Base-by-base conservation (phyloP, 805 yeast genomes). In the Barnettozyma californica region DNA sequence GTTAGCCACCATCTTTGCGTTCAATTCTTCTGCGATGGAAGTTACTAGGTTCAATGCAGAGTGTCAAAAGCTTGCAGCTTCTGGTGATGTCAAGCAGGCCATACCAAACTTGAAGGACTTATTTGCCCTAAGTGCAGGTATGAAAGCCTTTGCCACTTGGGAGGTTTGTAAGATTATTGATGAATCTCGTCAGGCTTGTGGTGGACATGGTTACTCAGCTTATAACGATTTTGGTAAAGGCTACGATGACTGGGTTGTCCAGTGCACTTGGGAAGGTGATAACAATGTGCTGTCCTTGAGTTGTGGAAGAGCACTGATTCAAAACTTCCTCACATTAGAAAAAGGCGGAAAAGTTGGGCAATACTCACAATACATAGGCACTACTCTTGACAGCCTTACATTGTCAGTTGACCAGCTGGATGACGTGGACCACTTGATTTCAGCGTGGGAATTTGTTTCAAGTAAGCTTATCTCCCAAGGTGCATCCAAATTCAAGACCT, bases 231-330 rank as follows among this genome's bases (percentile, higher is more conserved):
- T 90, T 63, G 96, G 94, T 38, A 85, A 82, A 61, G 89, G 88
- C 11, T 87, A 80, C 70, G 77, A 78, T 52, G 97, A 90, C 66
- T 92, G 95, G 87, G 96, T 84, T 16, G 97, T 90, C 36, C 96
- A 91, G 70, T 89, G 96, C 68, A 90, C 97, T 25, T 91, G 97
- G 97, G 97, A 90, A 73, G 97, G 97, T 66, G 97, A 90, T 66
- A 91, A 90, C 71, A 90, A 82, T 60, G 84, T 90, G 35, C 74
- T 90, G 54, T 84, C 88, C 3, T 78, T 88, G 67, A 83, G 89
- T 49, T 78, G 88, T 54, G 97, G 96, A 44, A 82, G 92, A 62
- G 80, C 94, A 9, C 65, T 72, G 40, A 55, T 71, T 31, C 71
- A 71, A 50, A 70, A 69, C 51, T 68, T 64, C 48, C 55, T 62